Percentiles rank a stretch among this genome's conserved stretches.
Evolutionary conservation across 176 grass and related monocot genomes (phyloP).

Genomic region (Oryza nivara): DNA sequence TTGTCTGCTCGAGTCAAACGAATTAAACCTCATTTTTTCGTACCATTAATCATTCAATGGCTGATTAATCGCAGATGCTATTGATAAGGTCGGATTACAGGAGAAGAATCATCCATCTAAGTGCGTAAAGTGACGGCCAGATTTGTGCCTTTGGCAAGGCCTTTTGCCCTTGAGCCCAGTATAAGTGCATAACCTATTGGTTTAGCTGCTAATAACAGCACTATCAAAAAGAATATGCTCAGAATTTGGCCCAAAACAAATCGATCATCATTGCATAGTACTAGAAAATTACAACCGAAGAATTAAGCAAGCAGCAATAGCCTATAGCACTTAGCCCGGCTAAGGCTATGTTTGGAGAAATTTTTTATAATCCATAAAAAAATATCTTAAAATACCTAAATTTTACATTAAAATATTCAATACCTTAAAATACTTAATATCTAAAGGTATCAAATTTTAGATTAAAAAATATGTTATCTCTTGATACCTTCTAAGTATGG

Average conservation of each 20-base stretch:
- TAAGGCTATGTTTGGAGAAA: not conserved
- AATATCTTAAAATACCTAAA: too few species aligned
- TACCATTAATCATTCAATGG: not conserved
- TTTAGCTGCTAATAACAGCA: conserved; percentile 35
- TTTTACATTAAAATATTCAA: too few species aligned
- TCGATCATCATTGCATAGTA: not conserved
- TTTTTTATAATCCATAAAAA: too few species aligned
- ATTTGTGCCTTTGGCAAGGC: not conserved
- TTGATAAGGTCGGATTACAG: not conserved
- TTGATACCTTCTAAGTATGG: too few species aligned
- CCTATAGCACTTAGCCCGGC: not conserved
- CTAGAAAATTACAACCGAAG: not conserved
- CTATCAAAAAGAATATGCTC: not conserved
- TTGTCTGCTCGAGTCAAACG: not conserved
- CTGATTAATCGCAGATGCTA: conserved; percentile 2
- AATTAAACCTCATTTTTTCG: not conserved
- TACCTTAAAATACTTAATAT: too few species aligned
- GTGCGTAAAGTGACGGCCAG: not conserved
- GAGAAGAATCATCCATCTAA: conserved; percentile 14
- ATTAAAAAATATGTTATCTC: too few species aligned
- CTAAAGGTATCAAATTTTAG: too few species aligned
- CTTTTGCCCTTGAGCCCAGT: not conserved
- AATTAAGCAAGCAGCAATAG: not conserved
- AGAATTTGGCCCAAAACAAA: not conserved
- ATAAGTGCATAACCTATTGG: not conserved